Evolutionary conservation across 148 eudicot species (phyloP).

Genomic region (Vaccinium macrocarpon): DNA sequence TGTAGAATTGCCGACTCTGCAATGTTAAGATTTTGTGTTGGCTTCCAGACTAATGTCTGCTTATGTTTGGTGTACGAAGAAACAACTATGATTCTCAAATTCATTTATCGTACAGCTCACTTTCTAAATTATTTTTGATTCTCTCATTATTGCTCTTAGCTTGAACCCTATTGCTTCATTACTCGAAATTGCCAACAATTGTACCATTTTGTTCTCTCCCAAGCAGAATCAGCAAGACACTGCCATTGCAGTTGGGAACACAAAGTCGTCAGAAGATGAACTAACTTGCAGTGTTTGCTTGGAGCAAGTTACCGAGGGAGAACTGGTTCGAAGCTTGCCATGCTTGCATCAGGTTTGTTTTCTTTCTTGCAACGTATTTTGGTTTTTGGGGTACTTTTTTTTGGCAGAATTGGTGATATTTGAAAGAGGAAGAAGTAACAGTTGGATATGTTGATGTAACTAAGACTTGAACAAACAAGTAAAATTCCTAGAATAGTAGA

Average conservation of each 20-base stretch:
- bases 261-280: slow-evolving; percentile 62
- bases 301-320: slow-evolving; percentile 86
- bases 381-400: background rate
- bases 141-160: background rate
- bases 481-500: background rate
- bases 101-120: background rate
- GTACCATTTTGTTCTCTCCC: slow-evolving; percentile 4
- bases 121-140: background rate
- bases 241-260: slow-evolving; percentile 34
- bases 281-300: slow-evolving; percentile 91
- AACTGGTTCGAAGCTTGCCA: slow-evolving; percentile 84
- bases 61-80: background rate
- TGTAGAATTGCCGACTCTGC: background rate
- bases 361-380: background rate
- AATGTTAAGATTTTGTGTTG: background rate
- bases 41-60: background rate
- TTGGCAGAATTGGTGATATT: background rate
- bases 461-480: background rate
- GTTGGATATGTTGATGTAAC: background rate
- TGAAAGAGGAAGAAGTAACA: background rate
- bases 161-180: slow-evolving; percentile 4
- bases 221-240: slow-evolving; percentile 60
- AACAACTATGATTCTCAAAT: background rate
- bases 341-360: slow-evolving; percentile 82
- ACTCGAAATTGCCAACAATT: background rate